phyloP scores from a whole-genome alignment of 2,329 filamentous ascomycete species.

The Ophiocordyceps polyrhachis-furcata region DNA sequence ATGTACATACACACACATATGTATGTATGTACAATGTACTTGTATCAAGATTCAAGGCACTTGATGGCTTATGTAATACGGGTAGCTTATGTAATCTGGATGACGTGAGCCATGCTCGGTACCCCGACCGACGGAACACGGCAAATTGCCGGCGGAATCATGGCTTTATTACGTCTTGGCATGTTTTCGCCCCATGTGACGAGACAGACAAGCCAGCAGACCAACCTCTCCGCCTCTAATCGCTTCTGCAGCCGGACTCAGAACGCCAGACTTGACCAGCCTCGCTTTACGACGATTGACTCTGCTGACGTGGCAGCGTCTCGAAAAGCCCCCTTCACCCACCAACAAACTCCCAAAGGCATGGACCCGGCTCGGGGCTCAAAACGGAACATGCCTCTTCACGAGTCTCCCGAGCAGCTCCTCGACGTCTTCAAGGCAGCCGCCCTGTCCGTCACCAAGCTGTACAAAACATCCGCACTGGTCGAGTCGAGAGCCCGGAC shows the following conservation, averaged over 20 bases:
- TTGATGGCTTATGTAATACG: too few species aligned
- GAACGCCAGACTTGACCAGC: background rate
- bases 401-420: constrained; percentile 41
- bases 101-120: background rate
- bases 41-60: too few species aligned
- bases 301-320: background rate
- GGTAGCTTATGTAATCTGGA: background rate
- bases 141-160: background rate
- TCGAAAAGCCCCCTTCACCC: background rate
- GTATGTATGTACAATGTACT: too few species aligned
- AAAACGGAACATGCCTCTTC: constrained; percentile 11
- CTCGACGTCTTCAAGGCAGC: constrained; percentile 83
- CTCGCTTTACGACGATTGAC: background rate
- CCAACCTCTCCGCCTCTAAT: background rate
- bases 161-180: background rate
- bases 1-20: too few species aligned
- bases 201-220: background rate
- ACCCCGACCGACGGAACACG: background rate
- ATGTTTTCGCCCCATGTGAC: background rate
- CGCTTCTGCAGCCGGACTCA: background rate
- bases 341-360: background rate
- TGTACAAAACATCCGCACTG: constrained; percentile 79
- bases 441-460: constrained; percentile 82
- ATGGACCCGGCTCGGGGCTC: constrained; percentile 5
- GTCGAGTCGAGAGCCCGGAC: constrained; percentile 57